These are phyloP conservation scores for Diaporthe ilicicola DNA, from an alignment of 2,329 filamentous ascomycete genomes.

Conservation along the genomic window DNA sequence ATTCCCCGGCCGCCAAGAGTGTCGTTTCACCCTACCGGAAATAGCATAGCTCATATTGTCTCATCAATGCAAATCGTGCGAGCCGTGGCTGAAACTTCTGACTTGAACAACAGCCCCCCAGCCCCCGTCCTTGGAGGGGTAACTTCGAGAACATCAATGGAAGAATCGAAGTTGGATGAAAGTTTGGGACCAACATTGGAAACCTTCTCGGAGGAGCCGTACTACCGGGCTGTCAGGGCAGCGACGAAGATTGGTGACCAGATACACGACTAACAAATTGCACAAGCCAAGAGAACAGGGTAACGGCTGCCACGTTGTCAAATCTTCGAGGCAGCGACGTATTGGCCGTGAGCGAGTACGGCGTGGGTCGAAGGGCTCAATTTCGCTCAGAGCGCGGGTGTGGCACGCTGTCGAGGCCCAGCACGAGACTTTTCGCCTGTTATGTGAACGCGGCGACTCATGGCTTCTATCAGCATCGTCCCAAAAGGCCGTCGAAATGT, in stretches of 20 bases:
- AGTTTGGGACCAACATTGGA: neutral
- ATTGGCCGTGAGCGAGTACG: neutral
- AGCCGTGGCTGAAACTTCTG: conserved; percentile 30
- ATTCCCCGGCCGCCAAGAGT: conserved; percentile 4
- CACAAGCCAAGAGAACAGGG: neutral
- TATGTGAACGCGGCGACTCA: neutral
- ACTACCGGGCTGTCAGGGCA: neutral
- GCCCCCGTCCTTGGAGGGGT: neutral
- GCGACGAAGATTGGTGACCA: neutral
- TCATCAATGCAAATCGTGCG: conserved; percentile 26
- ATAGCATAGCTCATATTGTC: conserved; percentile 23
- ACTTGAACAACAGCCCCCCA: neutral
- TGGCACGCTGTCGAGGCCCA: neutral
- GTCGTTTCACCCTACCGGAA: conserved; percentile 28
- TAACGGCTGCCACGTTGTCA: neutral
- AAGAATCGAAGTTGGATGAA: neutral
- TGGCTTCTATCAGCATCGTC: neutral
- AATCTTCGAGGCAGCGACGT: neutral
- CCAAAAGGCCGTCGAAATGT: neutral
- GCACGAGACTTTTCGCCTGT: neutral
- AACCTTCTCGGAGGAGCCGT: conserved; percentile 18
- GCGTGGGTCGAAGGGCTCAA: neutral
- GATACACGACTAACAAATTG: neutral
- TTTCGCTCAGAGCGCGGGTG: neutral
- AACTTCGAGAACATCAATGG: conserved; percentile 26